Conservation (phyloP, 2,329 filamentous ascomycete species). For the Fusarium mundagurra region DNA sequence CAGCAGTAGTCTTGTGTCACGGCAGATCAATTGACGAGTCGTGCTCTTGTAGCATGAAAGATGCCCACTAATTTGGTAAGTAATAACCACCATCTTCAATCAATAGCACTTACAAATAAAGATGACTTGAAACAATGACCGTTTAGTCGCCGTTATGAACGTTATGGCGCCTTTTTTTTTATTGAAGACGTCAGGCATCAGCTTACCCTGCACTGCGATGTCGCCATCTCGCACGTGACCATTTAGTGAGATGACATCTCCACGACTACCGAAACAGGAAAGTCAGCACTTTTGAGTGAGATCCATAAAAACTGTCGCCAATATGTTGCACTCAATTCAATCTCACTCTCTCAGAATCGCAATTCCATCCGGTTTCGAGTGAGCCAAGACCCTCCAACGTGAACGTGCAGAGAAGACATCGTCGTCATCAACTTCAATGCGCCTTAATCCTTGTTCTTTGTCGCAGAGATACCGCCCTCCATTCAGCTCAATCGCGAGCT, state of each 20-base stretch:
- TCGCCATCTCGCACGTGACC: background rate
- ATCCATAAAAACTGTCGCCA: conserved; percentile 26
- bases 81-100: too few relatives aligned
- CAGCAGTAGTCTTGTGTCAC: background rate
- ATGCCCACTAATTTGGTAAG: background rate
- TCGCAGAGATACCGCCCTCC: background rate
- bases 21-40: too few relatives aligned
- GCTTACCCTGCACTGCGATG: conserved; percentile 10
- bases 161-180: background rate
- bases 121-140: too few relatives aligned
- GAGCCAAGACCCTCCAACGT: background rate
- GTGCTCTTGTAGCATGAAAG: background rate
- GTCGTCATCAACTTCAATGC: background rate
- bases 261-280: conserved; percentile 14
- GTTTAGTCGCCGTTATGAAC: too few relatives aligned
- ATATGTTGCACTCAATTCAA: background rate
- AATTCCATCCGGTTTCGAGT: background rate
- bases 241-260: background rate
- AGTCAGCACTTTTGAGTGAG: background rate
- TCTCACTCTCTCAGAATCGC: background rate
- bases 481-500: background rate
- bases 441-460: background rate
- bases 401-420: background rate
- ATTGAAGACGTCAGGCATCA: background rate
- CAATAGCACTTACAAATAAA: background rate